Evolutionary conservation across 2,329 filamentous ascomycete genomes (phyloP).

Genomic region (Colletotrichum theobromicola): DNA sequence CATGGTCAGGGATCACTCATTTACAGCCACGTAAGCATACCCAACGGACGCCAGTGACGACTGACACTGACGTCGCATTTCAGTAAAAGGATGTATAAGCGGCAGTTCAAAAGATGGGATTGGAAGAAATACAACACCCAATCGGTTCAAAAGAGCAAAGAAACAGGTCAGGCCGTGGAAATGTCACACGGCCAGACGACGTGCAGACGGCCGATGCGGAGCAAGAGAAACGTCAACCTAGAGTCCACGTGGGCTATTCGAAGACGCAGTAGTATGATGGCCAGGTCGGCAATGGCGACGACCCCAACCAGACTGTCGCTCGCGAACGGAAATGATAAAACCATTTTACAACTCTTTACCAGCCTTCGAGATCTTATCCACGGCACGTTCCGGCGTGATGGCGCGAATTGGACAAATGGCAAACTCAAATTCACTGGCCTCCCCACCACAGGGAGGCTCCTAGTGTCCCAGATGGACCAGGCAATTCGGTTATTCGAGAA

Average conservation of each 20-base stretch:
- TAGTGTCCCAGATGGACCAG: neutral
- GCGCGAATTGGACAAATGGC: rapidly evolving
- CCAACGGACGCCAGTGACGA: no score
- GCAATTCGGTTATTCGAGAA: neutral
- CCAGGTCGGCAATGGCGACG: neutral
- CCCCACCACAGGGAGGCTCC: neutral
- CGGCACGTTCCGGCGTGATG: neutral
- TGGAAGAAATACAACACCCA: no score
- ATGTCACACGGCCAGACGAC: neutral
- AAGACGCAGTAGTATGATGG: neutral
- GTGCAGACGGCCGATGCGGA: neutral
- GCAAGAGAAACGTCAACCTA: neutral
- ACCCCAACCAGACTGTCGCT: rapidly evolving
- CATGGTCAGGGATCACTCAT: neutral
- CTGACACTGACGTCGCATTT: rapidly evolving
- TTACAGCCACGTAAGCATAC: rapidly evolving
- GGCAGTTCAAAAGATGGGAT: no score
- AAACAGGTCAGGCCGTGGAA: rapidly evolving
- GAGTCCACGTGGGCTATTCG: neutral
- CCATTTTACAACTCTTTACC: rapidly evolving
- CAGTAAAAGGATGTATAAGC: neutral
- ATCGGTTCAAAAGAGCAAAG: neutral
- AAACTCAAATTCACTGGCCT: neutral
- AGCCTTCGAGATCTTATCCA: neutral
- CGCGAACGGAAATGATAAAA: neutral